Evolutionary conservation across 345 rosid species (phyloP).

Genomic region (Gossypium thurberi): DNA sequence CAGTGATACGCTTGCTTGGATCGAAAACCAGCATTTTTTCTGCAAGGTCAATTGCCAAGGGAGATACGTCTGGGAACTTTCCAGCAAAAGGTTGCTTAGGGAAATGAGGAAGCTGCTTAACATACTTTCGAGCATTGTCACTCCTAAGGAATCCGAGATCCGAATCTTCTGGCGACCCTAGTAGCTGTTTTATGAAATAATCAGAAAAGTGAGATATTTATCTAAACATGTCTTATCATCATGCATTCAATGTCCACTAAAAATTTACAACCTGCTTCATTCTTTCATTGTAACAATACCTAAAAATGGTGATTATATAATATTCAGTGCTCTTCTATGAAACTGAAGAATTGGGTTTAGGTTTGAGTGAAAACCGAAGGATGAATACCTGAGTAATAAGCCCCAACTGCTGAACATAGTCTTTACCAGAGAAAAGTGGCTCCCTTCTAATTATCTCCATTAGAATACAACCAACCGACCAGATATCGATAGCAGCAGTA

Average conservation of each 20-base stretch:
- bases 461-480: constrained; percentile 96
- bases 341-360: background rate
- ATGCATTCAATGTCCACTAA: background rate
- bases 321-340: background rate
- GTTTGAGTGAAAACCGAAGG: background rate
- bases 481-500: constrained; percentile 76
- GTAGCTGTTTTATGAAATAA: constrained; percentile 33
- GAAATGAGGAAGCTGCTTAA: constrained; percentile 67
- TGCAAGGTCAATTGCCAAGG: constrained; percentile 71
- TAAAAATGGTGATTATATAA: background rate
- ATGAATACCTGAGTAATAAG: constrained; percentile 71
- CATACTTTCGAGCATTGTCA: constrained; percentile 70
- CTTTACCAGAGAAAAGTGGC: constrained; percentile 81
- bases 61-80: constrained; percentile 56
- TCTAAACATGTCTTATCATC: background rate
- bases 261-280: constrained; percentile 4
- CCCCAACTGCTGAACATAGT: constrained; percentile 73
- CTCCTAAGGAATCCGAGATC: constrained; percentile 82
- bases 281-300: background rate
- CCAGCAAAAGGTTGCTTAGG: constrained; percentile 61
- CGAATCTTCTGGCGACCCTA: constrained; percentile 84
- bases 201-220: background rate
- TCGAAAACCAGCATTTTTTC: constrained; percentile 81
- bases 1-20: constrained; percentile 79
- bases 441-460: constrained; percentile 73